phyloP scores from a whole-genome alignment of 176 grass and related monocot species.

The Oryza rufipogon region DNA sequence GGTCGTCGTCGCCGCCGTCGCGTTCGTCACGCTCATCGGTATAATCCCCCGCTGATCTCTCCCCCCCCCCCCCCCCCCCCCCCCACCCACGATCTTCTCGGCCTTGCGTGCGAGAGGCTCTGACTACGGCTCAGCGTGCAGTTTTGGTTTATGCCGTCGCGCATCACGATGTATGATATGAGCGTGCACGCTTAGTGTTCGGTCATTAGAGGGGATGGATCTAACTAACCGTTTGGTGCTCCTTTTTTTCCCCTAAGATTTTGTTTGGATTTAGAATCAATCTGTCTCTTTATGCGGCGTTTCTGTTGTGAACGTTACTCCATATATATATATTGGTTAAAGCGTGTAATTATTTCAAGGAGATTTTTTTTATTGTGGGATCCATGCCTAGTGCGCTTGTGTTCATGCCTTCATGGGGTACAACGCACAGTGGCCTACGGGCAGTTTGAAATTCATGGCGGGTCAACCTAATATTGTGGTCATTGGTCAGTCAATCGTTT shows the following conservation, averaged over 20 bases:
- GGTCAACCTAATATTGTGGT: conserved; percentile 6
- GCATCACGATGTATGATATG: conserved; percentile 15
- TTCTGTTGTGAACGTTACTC: background rate
- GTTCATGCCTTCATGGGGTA: background rate
- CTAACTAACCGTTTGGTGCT: conserved; percentile 28
- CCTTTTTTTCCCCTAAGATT: background rate
- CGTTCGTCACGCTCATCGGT: conserved; percentile 78
- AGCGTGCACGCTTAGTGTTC: conserved; percentile 4
- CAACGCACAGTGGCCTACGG: background rate
- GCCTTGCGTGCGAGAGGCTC: background rate
- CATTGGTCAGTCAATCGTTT: conserved; percentile 27
- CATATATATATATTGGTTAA: background rate
- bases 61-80: conserved; percentile 21
- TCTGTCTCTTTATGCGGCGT: background rate
- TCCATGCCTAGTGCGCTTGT: conserved; percentile 46
- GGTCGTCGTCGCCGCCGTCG: conserved; percentile 77
- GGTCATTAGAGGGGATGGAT: conserved; percentile 42
- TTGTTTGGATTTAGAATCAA: conserved; percentile 25
- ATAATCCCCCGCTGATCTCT: conserved; percentile 45
- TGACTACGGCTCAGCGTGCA: conserved; percentile 14
- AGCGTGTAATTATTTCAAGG: background rate
- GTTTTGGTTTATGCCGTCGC: background rate
- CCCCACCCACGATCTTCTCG: conserved; percentile 13
- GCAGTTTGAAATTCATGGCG: conserved; percentile 7
- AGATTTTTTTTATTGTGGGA: conserved; percentile 24